These are phyloP conservation scores for Cladosporium halotolerans DNA, from an alignment of 2,329 filamentous ascomycete genomes.

Conservation along the genomic window DNA sequence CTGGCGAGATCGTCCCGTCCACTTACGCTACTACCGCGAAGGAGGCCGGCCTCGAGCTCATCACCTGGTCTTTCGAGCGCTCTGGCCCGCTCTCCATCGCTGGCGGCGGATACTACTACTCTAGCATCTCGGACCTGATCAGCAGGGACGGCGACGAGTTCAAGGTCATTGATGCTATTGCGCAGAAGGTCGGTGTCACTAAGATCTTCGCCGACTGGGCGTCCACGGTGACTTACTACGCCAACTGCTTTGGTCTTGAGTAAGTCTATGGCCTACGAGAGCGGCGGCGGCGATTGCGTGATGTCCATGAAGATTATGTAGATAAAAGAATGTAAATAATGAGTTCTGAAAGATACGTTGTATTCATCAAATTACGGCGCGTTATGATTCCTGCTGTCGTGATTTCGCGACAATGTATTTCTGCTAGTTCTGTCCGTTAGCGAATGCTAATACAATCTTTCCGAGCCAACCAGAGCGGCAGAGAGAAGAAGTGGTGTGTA, in stretches of 20 bases:
- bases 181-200: constrained; percentile 52
- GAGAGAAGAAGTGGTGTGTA: not conserved
- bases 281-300: too few relatives aligned
- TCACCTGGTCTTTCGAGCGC: constrained; percentile 64
- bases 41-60: constrained; percentile 56
- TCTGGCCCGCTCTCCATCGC: constrained; percentile 50
- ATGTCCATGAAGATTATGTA: too few relatives aligned
- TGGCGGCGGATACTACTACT: constrained; percentile 51
- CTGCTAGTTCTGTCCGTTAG: too few relatives aligned
- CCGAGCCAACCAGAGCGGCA: too few relatives aligned
- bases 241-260: constrained; percentile 56
- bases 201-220: constrained; percentile 66
- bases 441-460: too few relatives aligned
- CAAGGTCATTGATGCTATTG: constrained; percentile 59
- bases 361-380: too few relatives aligned
- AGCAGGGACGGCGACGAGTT: constrained; percentile 62
- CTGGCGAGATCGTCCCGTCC: constrained; percentile 55
- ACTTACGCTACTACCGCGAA: constrained; percentile 57
- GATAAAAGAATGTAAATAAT: too few relatives aligned
- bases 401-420: too few relatives aligned
- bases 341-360: too few relatives aligned
- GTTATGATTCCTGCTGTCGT: too few relatives aligned
- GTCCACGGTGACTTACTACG: constrained; percentile 63
- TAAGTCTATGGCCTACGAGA: not conserved
- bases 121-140: constrained; percentile 48